Evolutionary conservation across 345 rosid species (phyloP).

Genomic region (Eucalyptus erythrocorys): DNA sequence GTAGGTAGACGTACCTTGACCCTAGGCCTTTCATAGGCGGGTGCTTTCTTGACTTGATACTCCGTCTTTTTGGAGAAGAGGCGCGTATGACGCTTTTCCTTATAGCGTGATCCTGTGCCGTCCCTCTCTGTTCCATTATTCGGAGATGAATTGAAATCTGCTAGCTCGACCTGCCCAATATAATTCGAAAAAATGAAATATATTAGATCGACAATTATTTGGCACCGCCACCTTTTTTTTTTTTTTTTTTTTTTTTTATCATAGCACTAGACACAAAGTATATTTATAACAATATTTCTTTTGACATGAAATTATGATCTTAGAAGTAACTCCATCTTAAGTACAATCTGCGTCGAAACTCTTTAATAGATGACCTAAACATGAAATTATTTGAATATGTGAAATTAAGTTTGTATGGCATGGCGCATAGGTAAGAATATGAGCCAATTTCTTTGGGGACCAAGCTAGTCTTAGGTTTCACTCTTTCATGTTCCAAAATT

Average conservation of each 20-base stretch:
- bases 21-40: slow-evolving; percentile 81
- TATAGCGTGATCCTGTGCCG: slow-evolving; percentile 71
- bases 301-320: not conserved
- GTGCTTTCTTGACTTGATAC: slow-evolving; percentile 71
- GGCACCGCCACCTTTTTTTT: not conserved
- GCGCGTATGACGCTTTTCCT: slow-evolving; percentile 65
- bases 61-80: slow-evolving; percentile 81
- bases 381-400: not conserved
- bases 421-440: not conserved
- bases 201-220: not conserved
- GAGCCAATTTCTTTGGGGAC: not conserved
- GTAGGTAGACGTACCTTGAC: slow-evolving; percentile 38
- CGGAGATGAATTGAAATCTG: slow-evolving; percentile 51
- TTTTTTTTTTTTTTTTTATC: not conserved
- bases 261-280: not conserved
- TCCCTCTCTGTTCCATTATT: slow-evolving; percentile 51
- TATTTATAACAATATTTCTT: not conserved
- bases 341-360: not conserved
- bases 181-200: not conserved
- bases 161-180: slow-evolving; percentile 49
- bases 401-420: not conserved
- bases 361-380: not conserved
- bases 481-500: not conserved
- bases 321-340: not conserved
- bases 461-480: not conserved